Evolutionary conservation across 1,139 yeast species (phyloP), one percentile per base, ranked within the genome.

Genomic region (Blastobotrys malaysiensis): DNA sequence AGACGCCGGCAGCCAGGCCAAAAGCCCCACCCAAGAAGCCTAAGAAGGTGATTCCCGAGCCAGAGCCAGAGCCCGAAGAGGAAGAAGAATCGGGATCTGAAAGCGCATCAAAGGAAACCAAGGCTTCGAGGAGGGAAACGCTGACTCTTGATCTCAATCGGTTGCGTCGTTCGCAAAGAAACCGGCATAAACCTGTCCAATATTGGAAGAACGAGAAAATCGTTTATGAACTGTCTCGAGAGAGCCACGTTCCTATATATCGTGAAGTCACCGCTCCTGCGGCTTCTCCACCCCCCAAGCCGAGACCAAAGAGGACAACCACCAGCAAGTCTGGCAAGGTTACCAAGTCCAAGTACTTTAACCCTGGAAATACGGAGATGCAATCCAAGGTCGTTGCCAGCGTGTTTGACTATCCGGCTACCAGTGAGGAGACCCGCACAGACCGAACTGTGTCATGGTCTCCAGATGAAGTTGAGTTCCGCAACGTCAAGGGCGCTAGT

Each of bases 401-500:
- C 4, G 82, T 87, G 0, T 77, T 75, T 57, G 81, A 80, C 48
- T 80, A 80, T 18, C 79, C 79, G 6, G 77, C 39, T 2, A 50
- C 46, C 11, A 80, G 61, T 0, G 72, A 77, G 0, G 82, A 79
- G 39, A 65, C 68, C 9, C 73, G 73, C 53, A 67, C 71, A 2
- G 71, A 71, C 9, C 75, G 83, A 59, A 70, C 78, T 0, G 76
- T 89, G 16, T 96, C 95, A 0, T 84, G 82, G 78, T 83, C 90
- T 0, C 84, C 88, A 9, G 78, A 80, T n/a, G 76, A 79, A 1
- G 76, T 80, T n/a, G 79, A 78, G 53, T 74, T 75, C 51, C 72
- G 75, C 19, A 69, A 70, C 7, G 74, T 77, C 9, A 74, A 73
- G 1, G 74, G 78, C 43, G 88, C 86, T 54, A 77, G 80, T 55